Evolutionary conservation across 2,329 filamentous ascomycete species (phyloP), one percentile per base, ranked within the genome.

Genomic region (Fusarium sp.): DNA sequence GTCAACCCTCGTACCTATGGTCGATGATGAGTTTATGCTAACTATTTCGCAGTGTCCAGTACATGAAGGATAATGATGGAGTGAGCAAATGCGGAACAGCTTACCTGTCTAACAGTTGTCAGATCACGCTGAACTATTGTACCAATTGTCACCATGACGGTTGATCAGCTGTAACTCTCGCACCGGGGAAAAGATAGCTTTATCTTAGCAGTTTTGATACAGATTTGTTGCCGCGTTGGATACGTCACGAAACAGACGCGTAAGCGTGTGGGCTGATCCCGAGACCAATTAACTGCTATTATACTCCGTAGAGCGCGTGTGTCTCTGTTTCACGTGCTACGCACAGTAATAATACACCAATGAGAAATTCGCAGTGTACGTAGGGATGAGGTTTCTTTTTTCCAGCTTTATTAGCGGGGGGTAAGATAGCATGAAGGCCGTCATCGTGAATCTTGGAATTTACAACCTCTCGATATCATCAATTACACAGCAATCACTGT

Each of bases 81-180:
- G 60, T 71, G 6, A 38, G 22, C 14, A 75, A 75, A 31, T 75
- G 73, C 7, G 73, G 72, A 39, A 73, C 65, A 28, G 54, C 59
- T 0, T 75, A 75, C 28, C 63, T 75, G 0, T 75, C 73, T 0
- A 73, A 75, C 51, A 73, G 7, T 0, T 75, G 69, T 5, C 69
- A 66, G 12, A 44, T 75, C 20, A 73, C 57, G 0, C 13, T 62
- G 3, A 73, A 75, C 52, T 75, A 75, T 36, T 75, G 73, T 31
- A 73, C 72, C 5, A 68, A 69, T 6, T 75, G 69, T 17, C 60
- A 65, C 17, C 56, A 64, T 18, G 62, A 62, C 33, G 62, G 62
- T 26, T 63, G 24, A n/a, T 51, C 3, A 18, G 7, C 3, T 28
- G 17, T n/a, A 17, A 14, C 0, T 24, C n/a, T 24, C 4, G 12